Evolutionary conservation across 108 stramenopile genomes (phyloP), one percentile per base, ranked within the genome.

Genomic region (Mayamaea pseudoterrestris): DNA sequence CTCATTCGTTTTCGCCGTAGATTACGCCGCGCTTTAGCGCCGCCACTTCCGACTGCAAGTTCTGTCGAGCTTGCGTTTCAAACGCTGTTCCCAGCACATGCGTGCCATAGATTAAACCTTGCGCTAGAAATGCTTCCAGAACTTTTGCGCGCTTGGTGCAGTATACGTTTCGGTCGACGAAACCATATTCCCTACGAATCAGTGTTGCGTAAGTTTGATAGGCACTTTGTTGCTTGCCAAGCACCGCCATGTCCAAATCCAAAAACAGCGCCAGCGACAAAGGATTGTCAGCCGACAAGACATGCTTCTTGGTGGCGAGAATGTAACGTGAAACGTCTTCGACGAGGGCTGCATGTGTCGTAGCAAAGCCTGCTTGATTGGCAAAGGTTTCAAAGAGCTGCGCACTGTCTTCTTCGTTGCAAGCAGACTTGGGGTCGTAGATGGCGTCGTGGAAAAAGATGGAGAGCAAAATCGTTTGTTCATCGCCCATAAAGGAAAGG

Each of bases 401-500:
- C 2, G 82, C 82, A 47, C 79, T 81, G 20, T 84, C 76, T 45
- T 60, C 65, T 62, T 90, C 87, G 59, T 90, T 84, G 5, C 59
- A 68, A 16, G 64, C 41, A 27, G 78, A 80, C 41, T 57, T 69
- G 14, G 78, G 62, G 63, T 90, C 60, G 65, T 90, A 90, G 28
- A 90, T 66, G 7, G 66, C 77, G 69, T 90, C 87, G 59, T 90
- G 87, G 58, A 90, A 90, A 47, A 90, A 84, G 17, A 70, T 78
- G 11, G 83, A 65, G 1, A 61, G 53, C 17, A 71, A 27, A 31
- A 79, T 60, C 0, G 63, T 49, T 25, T 68, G 36, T 21, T 22
- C 20, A 22, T 30, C 28, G 26, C 20, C 24, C 27, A 23, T 11
- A 36, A 20, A 1, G 2, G 9, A 1, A 12, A 26, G 1, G 5